Base-by-base conservation (phyloP, 169 alveolate genomes). In the Sarcocystis neurona region DNA sequence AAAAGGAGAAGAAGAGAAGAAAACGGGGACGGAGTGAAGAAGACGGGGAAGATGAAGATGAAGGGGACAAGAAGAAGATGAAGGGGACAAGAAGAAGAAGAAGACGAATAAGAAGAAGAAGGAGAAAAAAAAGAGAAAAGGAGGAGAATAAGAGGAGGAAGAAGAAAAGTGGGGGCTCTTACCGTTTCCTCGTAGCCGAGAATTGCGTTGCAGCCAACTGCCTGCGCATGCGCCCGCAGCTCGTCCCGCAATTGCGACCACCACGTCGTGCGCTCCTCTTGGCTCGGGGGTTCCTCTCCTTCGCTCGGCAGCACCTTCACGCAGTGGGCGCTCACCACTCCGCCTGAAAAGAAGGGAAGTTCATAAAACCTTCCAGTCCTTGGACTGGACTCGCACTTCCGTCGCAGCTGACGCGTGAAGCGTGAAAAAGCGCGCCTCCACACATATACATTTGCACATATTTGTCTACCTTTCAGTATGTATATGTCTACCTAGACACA, bases 141-240 rank as follows among this genome's bases (percentile, higher is more conserved):
- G 66, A 12, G 12, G 66, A 15, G 30, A 53, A 23, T 23, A 15
- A 23, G 23, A 53, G 66, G 30, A 53, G 12, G 66, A 53, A 23
- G 66, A 53, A 53, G 66, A 15, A 23, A 53, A 53, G 66, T 15
- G 66, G 66, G 23, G 66, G 23, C 23, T 53, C 66, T 53, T 39
- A 72, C 82, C 82, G 56, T 56, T 56, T 72, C 82, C 56, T 72
- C 82, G 34, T 72, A 72, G 82, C 82, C 82, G 34, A 72, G 39
- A 30, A 72, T 72, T 10, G 56, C 82, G 56, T 72, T 56, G 34
- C 82, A 72, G 34, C 41, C 37, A 18, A 72, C 56, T 10, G 82
- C 82, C 43, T 72, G 58, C 2, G 82, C 82, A 39, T 72, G 82
- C 82, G 82, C 82, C 18, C 82, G 82, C 0, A 72, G 56, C 34